These are phyloP conservation scores for Exophiala sp. DNA, from an alignment of 2,329 filamentous ascomycete species.

Conservation along the genomic window DNA sequence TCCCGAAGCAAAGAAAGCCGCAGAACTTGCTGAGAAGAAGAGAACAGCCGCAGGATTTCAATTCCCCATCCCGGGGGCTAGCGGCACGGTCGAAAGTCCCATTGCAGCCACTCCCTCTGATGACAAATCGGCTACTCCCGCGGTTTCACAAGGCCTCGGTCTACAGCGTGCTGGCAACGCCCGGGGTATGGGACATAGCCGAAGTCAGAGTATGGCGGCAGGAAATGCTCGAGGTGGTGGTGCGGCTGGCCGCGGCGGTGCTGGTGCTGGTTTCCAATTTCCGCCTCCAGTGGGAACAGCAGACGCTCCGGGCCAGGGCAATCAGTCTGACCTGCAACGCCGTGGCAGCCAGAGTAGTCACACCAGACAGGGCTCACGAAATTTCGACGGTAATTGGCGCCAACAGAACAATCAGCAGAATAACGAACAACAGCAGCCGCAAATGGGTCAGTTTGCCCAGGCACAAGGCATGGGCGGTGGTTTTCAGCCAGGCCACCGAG, in stretches of 20 bases:
- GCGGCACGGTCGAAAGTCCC: slow-evolving; percentile 45
- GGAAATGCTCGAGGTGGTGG: slow-evolving; percentile 62
- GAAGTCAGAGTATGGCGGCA: slow-evolving; percentile 48
- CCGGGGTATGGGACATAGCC: slow-evolving; percentile 64
- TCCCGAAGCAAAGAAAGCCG: slow-evolving; percentile 94
- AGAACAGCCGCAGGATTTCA: slow-evolving; percentile 89
- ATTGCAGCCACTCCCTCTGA: slow-evolving; percentile 46
- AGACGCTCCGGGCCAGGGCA: slow-evolving; percentile 45
- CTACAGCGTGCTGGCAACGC: slow-evolving; percentile 72
- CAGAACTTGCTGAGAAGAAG: slow-evolving; percentile 94
- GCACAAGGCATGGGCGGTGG: slow-evolving; percentile 64
- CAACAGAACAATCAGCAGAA: slow-evolving; percentile 58
- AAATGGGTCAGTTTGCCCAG: slow-evolving; percentile 60
- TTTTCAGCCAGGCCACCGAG: slow-evolving; percentile 88
- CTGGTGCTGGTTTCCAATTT: slow-evolving; percentile 58
- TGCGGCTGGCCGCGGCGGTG: slow-evolving; percentile 55
- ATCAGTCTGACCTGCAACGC: slow-evolving; percentile 61
- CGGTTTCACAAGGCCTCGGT: slow-evolving; percentile 57
- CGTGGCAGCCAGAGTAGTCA: slow-evolving; percentile 70
- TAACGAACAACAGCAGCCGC: slow-evolving; percentile 46
- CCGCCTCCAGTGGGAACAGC: slow-evolving; percentile 50
- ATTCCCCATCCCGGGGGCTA: slow-evolving; percentile 72
- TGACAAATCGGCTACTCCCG: slow-evolving; percentile 35
- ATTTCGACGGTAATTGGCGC: slow-evolving; percentile 98
- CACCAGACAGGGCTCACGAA: slow-evolving; percentile 74